Base-by-base conservation (phyloP, 179 eudicot genomes). In the Patellifolia procumbens region DNA sequence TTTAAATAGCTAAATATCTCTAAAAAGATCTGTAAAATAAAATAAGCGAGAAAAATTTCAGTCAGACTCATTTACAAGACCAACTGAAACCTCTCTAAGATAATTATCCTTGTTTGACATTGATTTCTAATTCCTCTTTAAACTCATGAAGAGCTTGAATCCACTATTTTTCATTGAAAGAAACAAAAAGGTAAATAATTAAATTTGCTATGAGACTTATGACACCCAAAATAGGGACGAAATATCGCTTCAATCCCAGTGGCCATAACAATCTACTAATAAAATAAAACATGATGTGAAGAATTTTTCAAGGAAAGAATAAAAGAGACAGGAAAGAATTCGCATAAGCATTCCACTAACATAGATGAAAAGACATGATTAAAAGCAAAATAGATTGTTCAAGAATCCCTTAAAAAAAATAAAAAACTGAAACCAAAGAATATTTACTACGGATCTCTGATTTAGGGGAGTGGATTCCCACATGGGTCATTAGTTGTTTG, bases 311-410 rank as follows among this genome's bases (percentile, higher is more conserved):
- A 11, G 31, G 42, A 66, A 66, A 51, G 51, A 66, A 66, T 66
- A 66, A 66, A 66, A 66, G 17, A 66, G 70, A 65, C 69, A 65
- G 48, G 19, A 12, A 65, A 22, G 24, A 39, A 5, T 65, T 37
- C 26, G 29, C 69, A 65, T 35, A 65, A 65, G 69, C 69, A 65
- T 65, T 66, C 52, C 70, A 66, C 70, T 66, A 66, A 42, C 48
- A 15, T 37, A 39, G 37, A 66, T 66, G 31, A 66, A 66, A 66
- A 66, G 8, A 39, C 7, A 9, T 24, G n/a, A 66, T n/a, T 12
- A 15, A 39, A 39, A 39, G 19, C 17, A 20, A 66, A n/a, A 66
- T 66, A 29, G 15, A 62, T 0, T 17, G 42, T 62, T 63, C 45
- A 64, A 64, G 24, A 31, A 17, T 31, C 26, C 8, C 35, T 62